Percentiles rank a stretch among this genome's conserved stretches.
These are phyloP conservation scores for Malus orientalis DNA, from an alignment of 306 rosid species.

Conservation along the genomic window DNA sequence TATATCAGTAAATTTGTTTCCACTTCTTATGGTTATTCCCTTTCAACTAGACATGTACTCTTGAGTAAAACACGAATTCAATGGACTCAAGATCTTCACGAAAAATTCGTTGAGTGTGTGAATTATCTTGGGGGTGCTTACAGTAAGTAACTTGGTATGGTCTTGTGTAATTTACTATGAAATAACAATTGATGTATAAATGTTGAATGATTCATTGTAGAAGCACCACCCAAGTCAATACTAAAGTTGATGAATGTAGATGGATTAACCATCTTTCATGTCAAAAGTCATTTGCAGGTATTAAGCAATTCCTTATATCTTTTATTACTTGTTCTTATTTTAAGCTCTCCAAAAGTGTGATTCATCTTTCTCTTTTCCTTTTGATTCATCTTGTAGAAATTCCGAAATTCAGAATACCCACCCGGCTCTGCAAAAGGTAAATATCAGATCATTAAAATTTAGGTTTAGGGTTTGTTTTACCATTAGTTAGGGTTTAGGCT, in stretches of 20 bases:
- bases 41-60: constrained; percentile 27
- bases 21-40: constrained; percentile 16
- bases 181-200: not conserved
- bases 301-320: no score
- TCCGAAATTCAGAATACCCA: constrained; percentile 4
- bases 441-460: no score
- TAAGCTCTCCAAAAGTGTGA: not conserved
- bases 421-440: no score
- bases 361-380: not conserved
- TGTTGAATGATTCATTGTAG: constrained; percentile 30
- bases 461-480: no score
- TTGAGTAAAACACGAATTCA: constrained; percentile 59
- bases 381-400: constrained; percentile 39
- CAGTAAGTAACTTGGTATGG: constrained; percentile 27
- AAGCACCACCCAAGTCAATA: constrained; percentile 86
- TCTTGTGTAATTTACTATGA: not conserved
- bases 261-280: constrained; percentile 76
- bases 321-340: not conserved
- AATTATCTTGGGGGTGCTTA: constrained; percentile 79
- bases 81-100: constrained; percentile 90
- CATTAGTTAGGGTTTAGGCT: no score
- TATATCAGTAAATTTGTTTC: constrained; percentile 26
- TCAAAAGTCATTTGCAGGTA: constrained; percentile 55
- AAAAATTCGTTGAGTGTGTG: constrained; percentile 75
- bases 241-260: constrained; percentile 68